Percentiles rank a stretch among this genome's conserved stretches.
These are phyloP conservation scores for Hevea brasiliensis DNA, from an alignment of 345 rosid genomes.

Conservation along the genomic window DNA sequence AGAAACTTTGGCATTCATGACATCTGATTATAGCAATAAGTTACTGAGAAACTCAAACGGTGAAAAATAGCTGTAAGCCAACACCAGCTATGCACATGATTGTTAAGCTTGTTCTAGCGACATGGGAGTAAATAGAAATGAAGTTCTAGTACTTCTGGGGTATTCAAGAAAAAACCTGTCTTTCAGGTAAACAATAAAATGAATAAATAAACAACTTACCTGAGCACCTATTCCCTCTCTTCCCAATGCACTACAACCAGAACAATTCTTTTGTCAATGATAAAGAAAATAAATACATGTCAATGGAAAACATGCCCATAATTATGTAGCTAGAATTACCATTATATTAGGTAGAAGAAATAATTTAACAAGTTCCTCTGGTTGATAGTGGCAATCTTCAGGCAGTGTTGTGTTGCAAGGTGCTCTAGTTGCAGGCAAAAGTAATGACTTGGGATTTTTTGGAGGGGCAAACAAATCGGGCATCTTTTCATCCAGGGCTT, in stretches of 20 bases:
- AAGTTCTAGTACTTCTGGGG: slow-evolving; percentile 5
- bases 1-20: background rate
- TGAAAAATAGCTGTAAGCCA: background rate
- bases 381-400: slow-evolving; percentile 98
- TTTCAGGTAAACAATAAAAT: background rate
- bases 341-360: slow-evolving; percentile 76
- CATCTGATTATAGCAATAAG: background rate
- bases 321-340: slow-evolving; percentile 47
- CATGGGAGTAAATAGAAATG: background rate
- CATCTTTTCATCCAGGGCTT: slow-evolving; percentile 68
- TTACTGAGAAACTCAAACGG: background rate
- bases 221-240: slow-evolving; percentile 56
- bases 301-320: background rate
- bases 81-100: background rate
- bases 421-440: slow-evolving; percentile 69
- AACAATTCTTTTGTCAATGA: slow-evolving; percentile 31
- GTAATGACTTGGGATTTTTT: slow-evolving; percentile 69
- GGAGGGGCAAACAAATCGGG: slow-evolving; percentile 74
- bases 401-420: slow-evolving; percentile 69
- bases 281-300: slow-evolving; percentile 9
- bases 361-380: slow-evolving; percentile 81
- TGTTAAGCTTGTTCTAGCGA: background rate
- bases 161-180: slow-evolving; percentile 2
- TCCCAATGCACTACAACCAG: slow-evolving; percentile 73
- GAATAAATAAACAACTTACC: slow-evolving; percentile 40